Base-by-base conservation (phyloP, 2,329 filamentous ascomycete genomes). In the Graphiopsis chlorocephala region DNA sequence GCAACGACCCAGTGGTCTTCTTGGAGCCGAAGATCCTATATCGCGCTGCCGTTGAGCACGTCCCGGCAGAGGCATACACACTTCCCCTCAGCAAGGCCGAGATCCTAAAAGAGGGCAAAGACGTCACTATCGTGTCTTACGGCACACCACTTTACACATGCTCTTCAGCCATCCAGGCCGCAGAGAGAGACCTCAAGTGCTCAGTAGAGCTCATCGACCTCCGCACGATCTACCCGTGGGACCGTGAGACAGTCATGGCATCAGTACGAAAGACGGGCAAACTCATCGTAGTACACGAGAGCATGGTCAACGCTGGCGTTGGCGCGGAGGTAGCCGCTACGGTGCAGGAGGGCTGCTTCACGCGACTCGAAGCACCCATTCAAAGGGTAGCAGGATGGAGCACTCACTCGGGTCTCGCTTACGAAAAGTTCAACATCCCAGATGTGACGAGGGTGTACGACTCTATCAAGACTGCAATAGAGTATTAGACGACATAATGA, bases 1-100 rank as follows among this genome's bases (percentile, higher is more conserved):
- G 84, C 72, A 91, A 92, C 67, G 93, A 97, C 76, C 93, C 93
- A 0, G 92, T 94, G 67, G 82, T 97, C 61, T 96, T 97, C 78
- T 88, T 97, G 88, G 93, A 97, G 76, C 93, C 93, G 52, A 97
- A 97, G 80, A 91, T 95, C 55, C 82, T 97, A 14, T 97, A 97
- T 77, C 89, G 93, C 23, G 93, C 93, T 0, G 91, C 93, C 0
- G 91, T 96, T 29, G 93, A 97, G 77, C 91, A 97, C 76, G 93
- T 97, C 0, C 93, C 93, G 0, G 86, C 88, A 0, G 89, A 87
- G 25, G 81, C 90, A 3, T 97, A 95, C 76, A 87, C 88, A n/a
- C 84, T 97, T 15, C 92, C 93, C 0, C 82, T 97, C 12, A 92
- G 89, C 71, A 94, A 92, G 76, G 93, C 93, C 0, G 93, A 97